A percentile compares a stretch with the other conserved stretches of the same genome.
These are phyloP conservation scores for Albatrellus ellisii DNA, from an alignment of 768 basidiomycete species.

Conservation along the genomic window DNA sequence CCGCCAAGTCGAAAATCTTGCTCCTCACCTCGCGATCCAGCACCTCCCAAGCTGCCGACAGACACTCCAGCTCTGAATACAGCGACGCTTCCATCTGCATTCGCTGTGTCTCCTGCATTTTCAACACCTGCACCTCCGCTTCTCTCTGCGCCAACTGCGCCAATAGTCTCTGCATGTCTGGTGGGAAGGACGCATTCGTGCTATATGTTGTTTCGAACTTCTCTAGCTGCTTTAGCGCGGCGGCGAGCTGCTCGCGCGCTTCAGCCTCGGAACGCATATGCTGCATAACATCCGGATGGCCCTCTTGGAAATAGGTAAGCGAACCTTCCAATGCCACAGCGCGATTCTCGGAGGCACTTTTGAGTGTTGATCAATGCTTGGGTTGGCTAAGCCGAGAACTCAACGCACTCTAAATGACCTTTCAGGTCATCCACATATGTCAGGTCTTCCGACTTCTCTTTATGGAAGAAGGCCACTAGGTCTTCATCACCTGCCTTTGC, in stretches of 20 bases:
- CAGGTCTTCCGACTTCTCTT: slow-evolving; percentile 36
- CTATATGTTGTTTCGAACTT: slow-evolving; percentile 58
- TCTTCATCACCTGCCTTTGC: slow-evolving; percentile 60
- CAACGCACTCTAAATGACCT: slow-evolving; percentile 39
- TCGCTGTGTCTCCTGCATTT: slow-evolving; percentile 51
- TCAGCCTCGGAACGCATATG: slow-evolving; percentile 38
- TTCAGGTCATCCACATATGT: slow-evolving; percentile 42
- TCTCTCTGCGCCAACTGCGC: slow-evolving; percentile 54
- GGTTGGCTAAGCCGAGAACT: too few species aligned
- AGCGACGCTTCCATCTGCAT: slow-evolving; percentile 58
- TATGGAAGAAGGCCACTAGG: slow-evolving; percentile 56
- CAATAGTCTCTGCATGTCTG: slow-evolving; percentile 38
- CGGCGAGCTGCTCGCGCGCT: slow-evolving; percentile 34
- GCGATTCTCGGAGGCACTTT: slow-evolving; percentile 27
- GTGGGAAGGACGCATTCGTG: slow-evolving; percentile 26
- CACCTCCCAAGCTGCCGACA: slow-evolving; percentile 80
- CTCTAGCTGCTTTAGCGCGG: slow-evolving; percentile 34
- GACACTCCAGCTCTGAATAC: slow-evolving; percentile 72
- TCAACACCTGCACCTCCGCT: slow-evolving; percentile 46
- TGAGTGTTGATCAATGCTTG: background rate
- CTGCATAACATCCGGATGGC: slow-evolving; percentile 39
- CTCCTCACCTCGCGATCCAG: slow-evolving; percentile 69
- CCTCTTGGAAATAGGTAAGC: slow-evolving; percentile 29
- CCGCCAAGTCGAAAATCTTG: slow-evolving; percentile 75
- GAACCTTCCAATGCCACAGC: slow-evolving; percentile 38